Conservation (phyloP, 768 basidiomycete species). For the Phaeotremella skinneri region DNA sequence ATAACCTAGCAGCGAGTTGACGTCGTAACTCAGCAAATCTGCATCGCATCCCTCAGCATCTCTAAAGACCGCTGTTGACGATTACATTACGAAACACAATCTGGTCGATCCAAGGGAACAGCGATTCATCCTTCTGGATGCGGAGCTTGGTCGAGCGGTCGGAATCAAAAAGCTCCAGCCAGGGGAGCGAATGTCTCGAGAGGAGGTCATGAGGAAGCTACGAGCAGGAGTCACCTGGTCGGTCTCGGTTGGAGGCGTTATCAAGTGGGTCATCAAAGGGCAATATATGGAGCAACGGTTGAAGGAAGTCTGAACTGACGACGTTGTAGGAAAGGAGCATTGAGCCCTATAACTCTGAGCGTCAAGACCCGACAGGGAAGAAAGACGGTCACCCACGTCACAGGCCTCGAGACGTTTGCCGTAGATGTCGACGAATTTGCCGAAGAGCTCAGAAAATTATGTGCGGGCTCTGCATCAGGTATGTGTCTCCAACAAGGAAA, state of each 20-base stretch:
- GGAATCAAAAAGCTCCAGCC: conserved; percentile 46
- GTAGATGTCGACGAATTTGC: conserved; percentile 69
- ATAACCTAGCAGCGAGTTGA: background rate
- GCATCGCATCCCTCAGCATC: conserved; percentile 18
- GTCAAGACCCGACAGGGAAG: conserved; percentile 74
- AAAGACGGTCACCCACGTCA: conserved; percentile 71
- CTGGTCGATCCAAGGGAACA: conserved; percentile 68
- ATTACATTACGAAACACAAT: conserved; percentile 62
- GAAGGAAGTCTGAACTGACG: conserved; percentile 59
- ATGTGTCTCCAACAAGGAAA: no score
- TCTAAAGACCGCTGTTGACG: conserved; percentile 54
- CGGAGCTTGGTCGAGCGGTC: conserved; percentile 47
- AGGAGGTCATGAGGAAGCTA: conserved; percentile 49
- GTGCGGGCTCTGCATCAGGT: conserved; percentile 79
- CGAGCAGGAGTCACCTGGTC: conserved; percentile 36
- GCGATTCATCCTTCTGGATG: conserved; percentile 69
- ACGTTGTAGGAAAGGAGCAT: conserved; percentile 66
- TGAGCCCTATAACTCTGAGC: conserved; percentile 67
- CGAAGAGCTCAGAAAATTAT: conserved; percentile 71
- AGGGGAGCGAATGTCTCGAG: conserved; percentile 52
- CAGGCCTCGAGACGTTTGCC: conserved; percentile 75
- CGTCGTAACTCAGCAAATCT: conserved; percentile 15
- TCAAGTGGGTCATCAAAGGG: conserved; percentile 59
- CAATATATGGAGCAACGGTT: conserved; percentile 66
- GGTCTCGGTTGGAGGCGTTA: conserved; percentile 51